These are phyloP conservation scores for Barbatosphaeria neglecta DNA, from an alignment of 495 filamentous ascomycete genomes.

Conservation along the genomic window DNA sequence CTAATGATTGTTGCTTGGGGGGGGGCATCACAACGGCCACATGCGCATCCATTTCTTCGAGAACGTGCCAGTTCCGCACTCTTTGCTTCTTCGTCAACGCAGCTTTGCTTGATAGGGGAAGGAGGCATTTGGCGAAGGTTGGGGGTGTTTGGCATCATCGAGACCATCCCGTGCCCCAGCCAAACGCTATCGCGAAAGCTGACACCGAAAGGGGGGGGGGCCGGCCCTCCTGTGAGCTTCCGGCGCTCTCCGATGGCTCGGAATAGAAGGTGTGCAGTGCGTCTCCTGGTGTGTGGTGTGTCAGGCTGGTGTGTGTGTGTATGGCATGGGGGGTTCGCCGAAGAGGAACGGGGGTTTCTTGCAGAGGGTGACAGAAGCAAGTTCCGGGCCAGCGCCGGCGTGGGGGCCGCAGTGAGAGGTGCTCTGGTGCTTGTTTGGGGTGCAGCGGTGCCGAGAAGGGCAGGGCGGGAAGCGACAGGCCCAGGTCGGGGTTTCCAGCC, in stretches of 20 bases:
- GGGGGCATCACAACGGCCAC: neutral
- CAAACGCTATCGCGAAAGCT: neutral
- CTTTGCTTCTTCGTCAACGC: neutral
- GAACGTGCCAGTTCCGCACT: neutral
- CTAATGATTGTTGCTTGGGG: too few species aligned
- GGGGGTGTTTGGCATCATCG: neutral
- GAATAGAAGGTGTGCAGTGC: neutral
- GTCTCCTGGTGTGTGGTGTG: neutral
- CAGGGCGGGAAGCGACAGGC: neutral
- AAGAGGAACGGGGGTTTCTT: neutral
- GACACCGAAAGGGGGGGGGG: neutral
- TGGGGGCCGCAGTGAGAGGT: neutral
- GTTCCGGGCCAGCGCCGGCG: too few species aligned
- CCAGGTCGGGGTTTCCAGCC: neutral
- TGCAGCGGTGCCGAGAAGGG: neutral
- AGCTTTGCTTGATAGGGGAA: neutral
- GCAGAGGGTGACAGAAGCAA: neutral
- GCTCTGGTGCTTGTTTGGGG: too few species aligned
- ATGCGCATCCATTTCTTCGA: neutral
- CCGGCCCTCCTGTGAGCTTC: neutral
- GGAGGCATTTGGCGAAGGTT: neutral
- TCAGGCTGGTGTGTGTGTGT: too few species aligned
- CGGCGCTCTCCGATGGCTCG: neutral
- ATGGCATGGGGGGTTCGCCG: neutral
- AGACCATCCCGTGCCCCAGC: neutral